A percentile compares a stretch with the other conserved stretches of the same genome.
phyloP scores from a whole-genome alignment of 352 stramenopile genomes.

The Plasmopara viticola region DNA sequence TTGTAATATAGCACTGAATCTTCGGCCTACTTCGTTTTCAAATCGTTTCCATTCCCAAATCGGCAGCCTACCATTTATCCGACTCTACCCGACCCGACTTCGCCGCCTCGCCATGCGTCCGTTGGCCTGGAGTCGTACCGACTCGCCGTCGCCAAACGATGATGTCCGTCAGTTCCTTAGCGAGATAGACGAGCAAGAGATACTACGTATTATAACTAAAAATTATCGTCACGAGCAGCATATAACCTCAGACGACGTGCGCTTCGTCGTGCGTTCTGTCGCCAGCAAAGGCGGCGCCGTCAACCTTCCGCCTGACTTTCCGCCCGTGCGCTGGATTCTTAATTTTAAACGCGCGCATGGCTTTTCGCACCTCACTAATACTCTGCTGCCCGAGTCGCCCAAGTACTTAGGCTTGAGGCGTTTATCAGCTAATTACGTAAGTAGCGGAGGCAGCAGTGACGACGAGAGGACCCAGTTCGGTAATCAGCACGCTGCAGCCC shows the following conservation, averaged over 20 bases:
- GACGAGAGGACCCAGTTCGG: slow-evolving; percentile 4
- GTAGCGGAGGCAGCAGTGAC: not conserved
- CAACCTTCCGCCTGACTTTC: slow-evolving; percentile 40
- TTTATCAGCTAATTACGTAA: too few species aligned
- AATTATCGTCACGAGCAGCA: slow-evolving; percentile 27
- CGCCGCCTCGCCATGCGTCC: not conserved
- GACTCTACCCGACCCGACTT: not conserved
- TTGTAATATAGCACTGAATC: too few species aligned
- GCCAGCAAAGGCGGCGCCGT: slow-evolving; percentile 28
- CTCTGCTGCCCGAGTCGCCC: slow-evolving; percentile 9
- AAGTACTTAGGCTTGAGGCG: slow-evolving; percentile 1
- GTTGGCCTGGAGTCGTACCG: not conserved
- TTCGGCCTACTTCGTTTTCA: too few species aligned
- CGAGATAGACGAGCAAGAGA: slow-evolving; percentile 35
- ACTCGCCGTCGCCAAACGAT: not conserved
- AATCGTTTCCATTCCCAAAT: not conserved
- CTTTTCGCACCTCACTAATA: slow-evolving; percentile 17
- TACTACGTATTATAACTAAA: slow-evolving; percentile 38
- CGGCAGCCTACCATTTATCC: not conserved
- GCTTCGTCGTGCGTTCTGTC: slow-evolving; percentile 46
- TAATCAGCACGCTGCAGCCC: not conserved
- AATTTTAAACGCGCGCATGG: slow-evolving; percentile 40
- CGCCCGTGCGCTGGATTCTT: slow-evolving; percentile 37
- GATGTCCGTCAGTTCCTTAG: slow-evolving; percentile 21
- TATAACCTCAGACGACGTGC: slow-evolving; percentile 54